Evolutionary conservation across 805 yeast species (phyloP).

Genomic region (Wickerhamomyces bovis): DNA sequence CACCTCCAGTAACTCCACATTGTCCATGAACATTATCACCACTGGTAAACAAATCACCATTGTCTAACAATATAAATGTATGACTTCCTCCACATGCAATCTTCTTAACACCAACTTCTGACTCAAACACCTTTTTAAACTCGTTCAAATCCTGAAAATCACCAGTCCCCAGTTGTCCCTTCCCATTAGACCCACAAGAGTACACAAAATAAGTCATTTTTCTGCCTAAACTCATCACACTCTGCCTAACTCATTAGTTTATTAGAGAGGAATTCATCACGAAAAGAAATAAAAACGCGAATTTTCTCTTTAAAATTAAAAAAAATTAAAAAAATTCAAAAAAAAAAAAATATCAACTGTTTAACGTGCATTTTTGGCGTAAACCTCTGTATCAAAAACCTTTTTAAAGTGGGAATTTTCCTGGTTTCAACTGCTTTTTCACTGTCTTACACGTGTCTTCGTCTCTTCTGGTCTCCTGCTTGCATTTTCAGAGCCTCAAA

Average conservation of each 20-base stretch:
- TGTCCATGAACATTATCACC: slow-evolving; percentile 61
- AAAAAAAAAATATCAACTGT: too few species aligned
- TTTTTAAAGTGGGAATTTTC: too few species aligned
- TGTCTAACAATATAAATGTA: slow-evolving; percentile 49
- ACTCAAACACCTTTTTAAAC: slow-evolving; percentile 17
- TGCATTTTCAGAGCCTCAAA: neutral
- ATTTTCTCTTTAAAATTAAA: too few species aligned
- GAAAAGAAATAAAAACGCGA: neutral
- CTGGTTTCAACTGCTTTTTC: neutral
- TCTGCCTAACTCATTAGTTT: neutral
- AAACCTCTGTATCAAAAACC: too few species aligned
- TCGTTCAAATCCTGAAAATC: slow-evolving; percentile 42
- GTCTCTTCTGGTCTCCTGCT: neutral
- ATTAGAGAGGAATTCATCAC: too few species aligned
- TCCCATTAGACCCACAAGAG: slow-evolving; percentile 84
- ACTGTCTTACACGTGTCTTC: neutral
- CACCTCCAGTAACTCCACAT: slow-evolving; percentile 30
- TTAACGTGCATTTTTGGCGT: too few species aligned
- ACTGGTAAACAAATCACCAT: slow-evolving; percentile 47
- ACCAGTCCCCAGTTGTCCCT: slow-evolving; percentile 62
- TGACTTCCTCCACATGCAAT: slow-evolving; percentile 87
- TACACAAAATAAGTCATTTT: slow-evolving; percentile 26
- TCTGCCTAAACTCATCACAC: neutral
- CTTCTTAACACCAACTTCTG: slow-evolving; percentile 27
- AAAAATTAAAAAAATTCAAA: too few species aligned